Percentiles rank a stretch among this genome's conserved stretches.
Evolutionary conservation across 257 asterid species (phyloP).

Genomic region (Thymus mandschuricus): DNA sequence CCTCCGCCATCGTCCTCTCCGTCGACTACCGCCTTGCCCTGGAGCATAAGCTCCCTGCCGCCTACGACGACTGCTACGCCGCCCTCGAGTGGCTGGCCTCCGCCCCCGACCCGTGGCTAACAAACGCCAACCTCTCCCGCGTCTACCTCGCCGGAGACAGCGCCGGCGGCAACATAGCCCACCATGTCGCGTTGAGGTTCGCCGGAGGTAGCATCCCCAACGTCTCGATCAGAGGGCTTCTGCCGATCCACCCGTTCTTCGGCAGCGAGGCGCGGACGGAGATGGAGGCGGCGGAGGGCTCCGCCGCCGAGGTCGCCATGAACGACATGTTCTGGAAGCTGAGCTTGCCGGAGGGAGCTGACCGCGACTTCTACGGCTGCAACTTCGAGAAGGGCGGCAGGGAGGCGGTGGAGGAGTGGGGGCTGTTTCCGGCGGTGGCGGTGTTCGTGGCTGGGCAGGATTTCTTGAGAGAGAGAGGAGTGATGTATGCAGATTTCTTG

Average conservation of each 20-base stretch:
- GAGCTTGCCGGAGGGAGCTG: constrained; percentile 62
- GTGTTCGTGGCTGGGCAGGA: constrained; percentile 73
- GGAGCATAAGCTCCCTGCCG: constrained; percentile 73
- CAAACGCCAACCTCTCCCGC: constrained; percentile 47
- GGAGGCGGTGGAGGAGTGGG: constrained; percentile 39
- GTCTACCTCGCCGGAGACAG: constrained; percentile 79
- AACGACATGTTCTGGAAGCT: constrained; percentile 82
- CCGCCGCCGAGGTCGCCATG: constrained; percentile 45
- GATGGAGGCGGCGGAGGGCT: constrained; percentile 49
- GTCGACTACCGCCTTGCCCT: constrained; percentile 88
- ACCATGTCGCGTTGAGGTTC: constrained; percentile 50
- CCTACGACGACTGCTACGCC: constrained; percentile 61
- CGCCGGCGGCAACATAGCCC: constrained; percentile 84
- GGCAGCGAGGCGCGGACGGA: constrained; percentile 62
- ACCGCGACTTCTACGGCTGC: constrained; percentile 66
- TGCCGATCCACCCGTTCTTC: constrained; percentile 73
- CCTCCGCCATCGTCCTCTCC: constrained; percentile 54
- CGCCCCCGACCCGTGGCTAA: constrained; percentile 53
- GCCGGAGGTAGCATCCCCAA: not conserved
- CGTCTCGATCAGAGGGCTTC: constrained; percentile 51
- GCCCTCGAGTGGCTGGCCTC: constrained; percentile 60
- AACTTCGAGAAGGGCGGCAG: constrained; percentile 45
- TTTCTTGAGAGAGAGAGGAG: constrained; percentile 84
- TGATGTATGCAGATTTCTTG: constrained; percentile 57
- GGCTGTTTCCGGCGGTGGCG: constrained; percentile 50